Evolutionary conservation across 1,284 basidiomycete genomes (phyloP).

Genomic region (Irpex sp.): DNA sequence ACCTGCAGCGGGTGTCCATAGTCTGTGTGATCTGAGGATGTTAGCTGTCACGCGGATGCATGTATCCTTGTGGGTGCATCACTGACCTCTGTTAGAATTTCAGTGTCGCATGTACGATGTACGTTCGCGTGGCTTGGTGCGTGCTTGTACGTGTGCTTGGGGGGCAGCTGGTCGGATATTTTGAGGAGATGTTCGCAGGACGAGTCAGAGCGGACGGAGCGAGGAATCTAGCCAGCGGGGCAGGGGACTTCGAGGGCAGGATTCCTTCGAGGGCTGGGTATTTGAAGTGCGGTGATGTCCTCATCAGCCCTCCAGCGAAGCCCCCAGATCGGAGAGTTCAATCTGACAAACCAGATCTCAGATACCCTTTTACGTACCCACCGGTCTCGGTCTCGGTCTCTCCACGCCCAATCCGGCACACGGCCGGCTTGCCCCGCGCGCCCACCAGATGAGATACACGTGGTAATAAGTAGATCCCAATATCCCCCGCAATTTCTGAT

Average conservation of each 20-base stretch:
- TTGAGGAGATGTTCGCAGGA: conserved; percentile 1
- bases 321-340: conserved; percentile 14
- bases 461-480: not conserved
- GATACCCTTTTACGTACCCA: conserved; percentile 9
- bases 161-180: not conserved
- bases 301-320: conserved; percentile 6
- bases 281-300: conserved; percentile 12
- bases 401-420: not conserved
- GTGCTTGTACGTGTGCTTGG: not conserved
- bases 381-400: not conserved
- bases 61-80: not conserved
- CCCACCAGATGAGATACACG: not conserved
- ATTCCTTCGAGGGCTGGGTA: conserved; percentile 3
- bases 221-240: conserved; percentile 4
- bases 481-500: not conserved
- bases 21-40: not conserved
- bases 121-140: not conserved
- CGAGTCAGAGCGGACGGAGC: conserved; percentile 4
- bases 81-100: not conserved
- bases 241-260: not conserved
- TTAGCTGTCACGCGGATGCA: not conserved
- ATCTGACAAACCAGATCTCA: not conserved
- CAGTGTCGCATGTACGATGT: not conserved
- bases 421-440: not conserved
- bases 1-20: conserved; percentile 1